Conservation (phyloP, 2,329 filamentous ascomycete genomes). For the Penicillium sclerotigenum region DNA sequence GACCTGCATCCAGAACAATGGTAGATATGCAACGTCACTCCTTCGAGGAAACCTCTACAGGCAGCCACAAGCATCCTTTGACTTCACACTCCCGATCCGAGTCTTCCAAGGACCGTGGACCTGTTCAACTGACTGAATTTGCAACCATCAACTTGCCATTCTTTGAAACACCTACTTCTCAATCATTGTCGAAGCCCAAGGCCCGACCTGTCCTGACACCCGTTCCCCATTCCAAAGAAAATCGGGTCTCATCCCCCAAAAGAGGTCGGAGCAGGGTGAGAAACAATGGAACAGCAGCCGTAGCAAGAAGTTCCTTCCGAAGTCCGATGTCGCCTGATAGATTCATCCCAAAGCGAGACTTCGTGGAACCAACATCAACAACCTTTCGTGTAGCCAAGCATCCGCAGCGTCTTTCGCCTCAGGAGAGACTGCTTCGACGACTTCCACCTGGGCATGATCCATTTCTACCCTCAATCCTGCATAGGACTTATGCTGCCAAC, state of each 20-base stretch:
- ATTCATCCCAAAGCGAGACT: constrained; percentile 53
- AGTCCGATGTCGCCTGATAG: constrained; percentile 51
- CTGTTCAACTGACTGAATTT: constrained; percentile 12
- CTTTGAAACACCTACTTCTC: constrained; percentile 13
- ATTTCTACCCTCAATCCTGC: constrained; percentile 47
- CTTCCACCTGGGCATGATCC: constrained; percentile 50
- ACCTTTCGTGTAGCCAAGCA: constrained; percentile 54
- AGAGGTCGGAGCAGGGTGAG: constrained; percentile 19
- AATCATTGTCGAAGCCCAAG: constrained; percentile 6
- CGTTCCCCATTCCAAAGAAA: constrained; percentile 12
- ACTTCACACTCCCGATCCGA: constrained; percentile 13
- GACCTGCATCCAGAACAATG: constrained; percentile 17
- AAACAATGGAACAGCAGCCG: constrained; percentile 10
- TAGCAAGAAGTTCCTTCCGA: constrained; percentile 12
- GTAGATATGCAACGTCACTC: constrained; percentile 27
- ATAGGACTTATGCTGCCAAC: constrained; percentile 15
- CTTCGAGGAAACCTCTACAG: constrained; percentile 22
- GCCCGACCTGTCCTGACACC: neutral
- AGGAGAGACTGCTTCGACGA: constrained; percentile 48
- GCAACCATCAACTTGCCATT: constrained; percentile 18
- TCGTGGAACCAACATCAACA: constrained; percentile 42
- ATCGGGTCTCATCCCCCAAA: constrained; percentile 6
- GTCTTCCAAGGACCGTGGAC: constrained; percentile 5
- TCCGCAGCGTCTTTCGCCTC: constrained; percentile 43
- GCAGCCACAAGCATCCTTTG: constrained; percentile 9